Percentiles rank a stretch among this genome's conserved stretches.
Conservation (phyloP, 148 eudicot genomes). For the Nepenthes mirabilis region DNA sequence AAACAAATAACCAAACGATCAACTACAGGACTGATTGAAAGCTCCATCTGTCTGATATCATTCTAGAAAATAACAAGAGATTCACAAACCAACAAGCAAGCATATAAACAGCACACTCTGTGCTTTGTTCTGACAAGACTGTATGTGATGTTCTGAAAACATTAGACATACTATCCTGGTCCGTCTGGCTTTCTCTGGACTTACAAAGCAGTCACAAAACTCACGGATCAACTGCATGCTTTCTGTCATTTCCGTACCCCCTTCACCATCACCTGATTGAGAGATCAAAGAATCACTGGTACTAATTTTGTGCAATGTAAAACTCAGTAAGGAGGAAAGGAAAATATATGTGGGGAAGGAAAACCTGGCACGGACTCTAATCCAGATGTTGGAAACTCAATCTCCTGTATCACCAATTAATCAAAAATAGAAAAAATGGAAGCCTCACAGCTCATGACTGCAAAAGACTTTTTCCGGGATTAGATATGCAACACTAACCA, state of each 20-base stretch:
- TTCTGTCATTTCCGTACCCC: conserved; percentile 93
- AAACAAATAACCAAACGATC: no score
- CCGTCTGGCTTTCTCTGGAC: conserved; percentile 55
- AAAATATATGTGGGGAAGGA: neutral
- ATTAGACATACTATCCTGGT: conserved; percentile 85
- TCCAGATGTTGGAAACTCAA: conserved; percentile 95
- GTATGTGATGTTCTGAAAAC: conserved; percentile 8
- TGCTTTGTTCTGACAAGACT: neutral
- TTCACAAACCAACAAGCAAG: conserved; percentile 4
- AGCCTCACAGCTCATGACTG: neutral
- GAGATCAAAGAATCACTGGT: neutral
- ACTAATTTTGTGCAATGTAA: neutral
- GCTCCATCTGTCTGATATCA: no score
- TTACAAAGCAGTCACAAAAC: conserved; percentile 69
- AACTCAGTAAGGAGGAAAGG: neutral
- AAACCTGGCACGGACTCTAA: conserved; percentile 84
- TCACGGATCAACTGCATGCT: conserved; percentile 91
- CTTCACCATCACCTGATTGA: conserved; percentile 86
- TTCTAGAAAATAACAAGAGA: neutral
- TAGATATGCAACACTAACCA: conserved; percentile 43
- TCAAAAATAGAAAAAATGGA: conserved; percentile 6
- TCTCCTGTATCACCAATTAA: conserved; percentile 43
- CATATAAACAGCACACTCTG: neutral
- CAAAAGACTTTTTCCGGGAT: neutral
- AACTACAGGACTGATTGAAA: no score